Percentiles rank a stretch among this genome's conserved stretches.
These are phyloP conservation scores for Rubus parviflorus DNA, from an alignment of 306 rosid genomes.

Conservation along the genomic window DNA sequence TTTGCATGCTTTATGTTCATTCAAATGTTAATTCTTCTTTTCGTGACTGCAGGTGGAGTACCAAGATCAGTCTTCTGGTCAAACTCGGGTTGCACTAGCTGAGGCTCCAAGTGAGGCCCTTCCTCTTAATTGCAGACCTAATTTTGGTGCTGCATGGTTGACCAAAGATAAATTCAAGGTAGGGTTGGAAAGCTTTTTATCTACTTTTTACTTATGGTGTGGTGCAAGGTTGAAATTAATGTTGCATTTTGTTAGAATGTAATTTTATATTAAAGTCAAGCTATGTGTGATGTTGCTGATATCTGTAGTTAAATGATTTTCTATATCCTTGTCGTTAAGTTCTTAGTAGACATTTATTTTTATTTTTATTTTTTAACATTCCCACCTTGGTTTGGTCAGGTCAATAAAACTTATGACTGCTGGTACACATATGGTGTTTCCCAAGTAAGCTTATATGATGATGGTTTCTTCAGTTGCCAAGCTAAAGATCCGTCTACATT, in stretches of 20 bases:
- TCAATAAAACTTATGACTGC: slow-evolving; percentile 82
- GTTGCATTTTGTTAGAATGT: neutral
- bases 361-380: slow-evolving; percentile 21
- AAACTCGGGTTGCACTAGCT: slow-evolving; percentile 61
- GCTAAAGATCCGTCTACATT: slow-evolving; percentile 64
- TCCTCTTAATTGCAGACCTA: slow-evolving; percentile 94
- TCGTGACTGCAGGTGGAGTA: slow-evolving; percentile 70
- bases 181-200: slow-evolving; percentile 25
- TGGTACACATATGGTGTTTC: slow-evolving; percentile 83
- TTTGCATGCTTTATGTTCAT: neutral
- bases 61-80: slow-evolving; percentile 74
- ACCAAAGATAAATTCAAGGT: slow-evolving; percentile 89
- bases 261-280: neutral
- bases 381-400: slow-evolving; percentile 44
- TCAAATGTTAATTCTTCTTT: slow-evolving; percentile 22
- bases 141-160: slow-evolving; percentile 90
- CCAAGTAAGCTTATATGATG: slow-evolving; percentile 65
- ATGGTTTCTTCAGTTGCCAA: slow-evolving; percentile 72
- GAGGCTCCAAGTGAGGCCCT: slow-evolving; percentile 98
- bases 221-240: slow-evolving; percentile 17
- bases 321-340: neutral
- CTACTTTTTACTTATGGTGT: neutral
- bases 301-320: neutral
- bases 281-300: slow-evolving; percentile 14
- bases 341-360: slow-evolving; percentile 4